phyloP scores from a whole-genome alignment of 257 asterid species.

The Thymus quinquecostatus region DNA sequence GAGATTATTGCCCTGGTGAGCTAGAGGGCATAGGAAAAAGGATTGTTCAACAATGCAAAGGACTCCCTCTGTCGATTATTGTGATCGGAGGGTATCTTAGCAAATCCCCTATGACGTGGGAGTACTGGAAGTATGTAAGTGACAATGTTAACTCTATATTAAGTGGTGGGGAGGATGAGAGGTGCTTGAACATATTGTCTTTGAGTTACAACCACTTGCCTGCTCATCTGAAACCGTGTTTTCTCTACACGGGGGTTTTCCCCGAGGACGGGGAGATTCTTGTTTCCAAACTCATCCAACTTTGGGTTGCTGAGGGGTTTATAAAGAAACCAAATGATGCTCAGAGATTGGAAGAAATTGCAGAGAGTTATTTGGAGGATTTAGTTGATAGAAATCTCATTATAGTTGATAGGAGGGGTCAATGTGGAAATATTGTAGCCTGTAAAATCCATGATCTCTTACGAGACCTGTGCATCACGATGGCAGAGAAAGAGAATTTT shows the following conservation, averaged over 20 bases:
- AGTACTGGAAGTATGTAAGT: not conserved
- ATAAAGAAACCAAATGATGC: not conserved
- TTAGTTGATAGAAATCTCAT: not conserved
- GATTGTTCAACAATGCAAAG: constrained; percentile 8
- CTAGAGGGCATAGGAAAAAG: not conserved
- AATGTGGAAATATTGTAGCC: not conserved
- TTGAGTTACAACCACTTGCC: constrained; percentile 8
- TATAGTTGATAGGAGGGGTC: not conserved
- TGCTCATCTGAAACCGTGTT: no score
- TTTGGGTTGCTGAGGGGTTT: not conserved
- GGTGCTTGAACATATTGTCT: not conserved
- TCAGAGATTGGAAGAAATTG: constrained; percentile 3
- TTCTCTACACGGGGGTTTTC: no score
- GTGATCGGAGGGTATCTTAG: constrained; percentile 18
- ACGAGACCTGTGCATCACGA: not conserved
- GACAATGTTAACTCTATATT: not conserved
- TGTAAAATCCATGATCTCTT: constrained; percentile 13
- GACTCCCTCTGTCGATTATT: constrained; percentile 22
- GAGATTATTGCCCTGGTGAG: not conserved
- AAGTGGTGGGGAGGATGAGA: not conserved
- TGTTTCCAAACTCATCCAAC: not conserved
- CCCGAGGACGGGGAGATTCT: no score
- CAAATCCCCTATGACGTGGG: not conserved
- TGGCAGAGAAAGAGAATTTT: not conserved
- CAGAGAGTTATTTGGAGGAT: not conserved